Base-by-base conservation (phyloP, 495 filamentous ascomycete genomes). In the Aspergillus affinis region DNA sequence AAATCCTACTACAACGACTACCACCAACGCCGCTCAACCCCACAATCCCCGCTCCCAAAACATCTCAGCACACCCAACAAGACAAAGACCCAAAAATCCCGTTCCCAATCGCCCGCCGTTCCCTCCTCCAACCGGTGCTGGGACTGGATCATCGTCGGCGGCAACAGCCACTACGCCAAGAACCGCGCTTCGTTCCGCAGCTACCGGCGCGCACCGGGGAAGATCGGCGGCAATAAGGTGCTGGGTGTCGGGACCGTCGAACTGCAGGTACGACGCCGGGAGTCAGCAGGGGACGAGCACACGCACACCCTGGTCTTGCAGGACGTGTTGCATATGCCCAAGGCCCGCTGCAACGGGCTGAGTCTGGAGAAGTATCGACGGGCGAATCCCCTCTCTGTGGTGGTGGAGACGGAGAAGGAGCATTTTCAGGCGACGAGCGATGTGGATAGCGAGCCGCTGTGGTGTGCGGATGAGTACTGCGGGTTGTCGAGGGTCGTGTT, bases 111-210 rank as follows among this genome's bases (percentile, higher is more conserved):
- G 19, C 27, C 48, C 50, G 30, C 53, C 51, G 23, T 26, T 4
- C 23, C 48, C 58, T 46, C 48, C 51, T 54, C 53, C 19, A 58
- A 57, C 50, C 57, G 61, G 41, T 67, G 69, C 66, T 71, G 62
- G 61, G 62, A 66, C 57, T 71, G 69, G 69, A 61, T 69, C 47
- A n/a, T 69, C 23, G 51, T 59, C 0, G 17, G 20, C 26, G 64
- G 66, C n/a, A 67, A 61, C 62, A 51, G 48, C 1, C 69, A 71
- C 66, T 67, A 65, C 61, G 69, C 66, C 48, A 67, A 63, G 23
- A 67, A 71, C 61, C 66, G 69, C 51, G 58, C 69, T 17, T 56
- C 64, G 1, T 71, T 71, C 54, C 51, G 9, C 12, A 63, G 51
- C 6, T 71, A 71, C 57, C 66, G 64, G 2, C 66, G 64, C 7